Conservation (phyloP, 2,329 filamentous ascomycete species). For the Verticillium longisporum region DNA sequence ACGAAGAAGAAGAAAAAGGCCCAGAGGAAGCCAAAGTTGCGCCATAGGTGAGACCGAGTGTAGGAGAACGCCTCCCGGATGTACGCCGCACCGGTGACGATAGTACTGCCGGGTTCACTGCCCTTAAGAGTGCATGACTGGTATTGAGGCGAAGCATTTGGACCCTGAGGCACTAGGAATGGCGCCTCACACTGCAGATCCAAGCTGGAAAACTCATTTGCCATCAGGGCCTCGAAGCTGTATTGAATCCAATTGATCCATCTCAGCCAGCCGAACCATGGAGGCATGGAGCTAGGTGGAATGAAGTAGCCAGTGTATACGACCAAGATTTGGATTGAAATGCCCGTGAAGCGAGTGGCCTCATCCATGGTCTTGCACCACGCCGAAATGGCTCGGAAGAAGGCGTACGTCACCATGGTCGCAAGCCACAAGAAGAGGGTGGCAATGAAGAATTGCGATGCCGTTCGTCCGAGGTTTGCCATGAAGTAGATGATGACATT, state of each 20-base stretch:
- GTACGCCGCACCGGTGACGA: constrained; percentile 48
- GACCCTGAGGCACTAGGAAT: constrained; percentile 45
- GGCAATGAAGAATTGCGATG: constrained; percentile 57
- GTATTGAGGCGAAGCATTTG: constrained; percentile 36
- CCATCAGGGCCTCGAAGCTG: constrained; percentile 59
- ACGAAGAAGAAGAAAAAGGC: constrained; percentile 43
- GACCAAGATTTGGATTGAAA: constrained; percentile 18
- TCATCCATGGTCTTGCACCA: constrained; percentile 41
- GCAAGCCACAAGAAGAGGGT: constrained; percentile 45
- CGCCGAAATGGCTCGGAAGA: constrained; percentile 42
- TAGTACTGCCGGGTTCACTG: constrained; percentile 40
- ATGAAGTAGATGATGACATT: constrained; percentile 56
- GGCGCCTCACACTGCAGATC: constrained; percentile 47
- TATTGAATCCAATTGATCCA: constrained; percentile 48
- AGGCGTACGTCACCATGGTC: constrained; percentile 48
- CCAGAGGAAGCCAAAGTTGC: constrained; percentile 46
- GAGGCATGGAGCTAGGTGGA: constrained; percentile 38
- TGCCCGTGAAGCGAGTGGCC: constrained; percentile 23
- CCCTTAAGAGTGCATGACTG: constrained; percentile 56
- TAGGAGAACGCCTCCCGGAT: constrained; percentile 48
- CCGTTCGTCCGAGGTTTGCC: constrained; percentile 45
- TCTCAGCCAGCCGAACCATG: constrained; percentile 47
- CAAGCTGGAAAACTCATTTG: constrained; percentile 55
- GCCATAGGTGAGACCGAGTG: constrained; percentile 51
- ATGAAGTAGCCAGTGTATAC: constrained; percentile 38